Base-by-base conservation (phyloP, 805 yeast genomes). In the Candida pini region DNA sequence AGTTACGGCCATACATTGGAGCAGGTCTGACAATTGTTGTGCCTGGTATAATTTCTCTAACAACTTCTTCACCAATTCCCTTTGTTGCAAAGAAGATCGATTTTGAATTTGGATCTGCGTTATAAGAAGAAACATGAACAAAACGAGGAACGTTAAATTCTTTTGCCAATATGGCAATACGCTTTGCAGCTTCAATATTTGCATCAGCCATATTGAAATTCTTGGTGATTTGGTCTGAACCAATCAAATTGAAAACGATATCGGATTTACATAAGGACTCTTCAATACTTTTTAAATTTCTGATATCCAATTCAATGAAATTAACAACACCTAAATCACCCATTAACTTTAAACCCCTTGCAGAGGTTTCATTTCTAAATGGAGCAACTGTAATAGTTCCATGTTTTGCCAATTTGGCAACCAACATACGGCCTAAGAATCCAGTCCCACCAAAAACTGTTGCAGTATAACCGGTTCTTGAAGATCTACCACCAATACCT, bases 241-340 rank as follows among this genome's bases (percentile, higher is more conserved):
- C 95, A 40, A 85, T 68, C 57, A 84, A 67, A 63, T 86, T 86
- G 65, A 68, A 79, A 7, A 86, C 95, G 37, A 86, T 81, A 54
- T 86, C 95, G 4, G 90, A 78, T 60, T 81, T 78, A 46, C 80
- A 78, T 28, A 86, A 86, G 9, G 85, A 66, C 45, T 82, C 84
- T 56, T 82, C 83, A 43, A 86, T 78, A 10, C 87, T 76, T 51
- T 78, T 64, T 49, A 82, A 47, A 64, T 86, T 86, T 60, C 95
- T 71, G 44, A 86, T 65, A 58, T 86, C 95, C 51, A 83, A 76
- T 60, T 86, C 95, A 44, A 83, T 76, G 58, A 78, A 80, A 62
- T 81, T 82, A 20, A 86, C 87, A 28, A 86, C 95, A 21, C 95
- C 95, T 45, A 85, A 72, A 59, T 86, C 95, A 30, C 95, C 95